Evolutionary conservation across 2,329 filamentous ascomycete genomes (phyloP), one percentile per base, ranked within the genome.

Genomic region (Fusarium armeniacum): DNA sequence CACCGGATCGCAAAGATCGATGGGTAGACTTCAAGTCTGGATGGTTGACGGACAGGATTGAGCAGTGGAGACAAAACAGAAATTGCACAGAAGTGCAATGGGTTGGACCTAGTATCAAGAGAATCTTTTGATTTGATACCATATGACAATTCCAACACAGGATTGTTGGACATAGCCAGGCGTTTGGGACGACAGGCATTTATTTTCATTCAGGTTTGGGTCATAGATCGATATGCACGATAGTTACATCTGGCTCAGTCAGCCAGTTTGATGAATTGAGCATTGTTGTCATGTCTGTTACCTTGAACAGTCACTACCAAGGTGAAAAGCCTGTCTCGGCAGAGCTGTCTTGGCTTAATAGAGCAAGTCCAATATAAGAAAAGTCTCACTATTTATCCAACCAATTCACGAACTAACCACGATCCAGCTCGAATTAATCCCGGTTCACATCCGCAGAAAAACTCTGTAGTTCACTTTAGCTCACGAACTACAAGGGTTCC

Each of bases 31-130:
- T 73, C 46, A 76, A 68, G 52, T 72, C 77, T 0, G 77, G 77
- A 10, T 78, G 77, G 77, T 35, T 76, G 13, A 57, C 68, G 3
- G 67, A 70, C 7, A 69, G 75, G 7, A 73, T 78, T 32, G 62
- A 69, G 20, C 55, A 71, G 38, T 78, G 76, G 74, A 72, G 64
- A 54, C 54, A 66, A 6, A 67, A 64, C 24, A 73, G 68, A 33
- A 70, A 72, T 26, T 78, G 77, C 40, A 57, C 73, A 41, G 69
- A 70, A 44, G 76, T 76, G 11, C 74, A 77, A 56, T 78, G 77
- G 77, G 76, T 78, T 18, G 75, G 75, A n/a, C 76, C 77, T 10
- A 78, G 77, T 54, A 76, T 73, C 36, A 73, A 73, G 62, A 64
- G 74, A 49, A 71, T 76, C 41, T 76, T 76, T 58, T 76, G 52